These are phyloP conservation scores for Russula virescens DNA, from an alignment of 768 basidiomycete genomes.

Conservation along the genomic window DNA sequence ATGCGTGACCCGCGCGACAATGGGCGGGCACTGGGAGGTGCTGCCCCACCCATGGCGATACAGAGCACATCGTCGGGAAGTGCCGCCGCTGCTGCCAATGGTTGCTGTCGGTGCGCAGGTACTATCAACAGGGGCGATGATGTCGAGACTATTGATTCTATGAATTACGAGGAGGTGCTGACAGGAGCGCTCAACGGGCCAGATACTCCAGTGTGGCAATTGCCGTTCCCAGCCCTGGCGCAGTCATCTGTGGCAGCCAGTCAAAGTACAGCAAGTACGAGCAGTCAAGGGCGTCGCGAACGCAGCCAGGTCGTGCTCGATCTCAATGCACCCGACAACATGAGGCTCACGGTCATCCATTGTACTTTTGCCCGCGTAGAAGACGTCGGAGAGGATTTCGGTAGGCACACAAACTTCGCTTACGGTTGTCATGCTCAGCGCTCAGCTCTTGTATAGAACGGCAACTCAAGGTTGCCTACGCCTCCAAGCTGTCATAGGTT, in stretches of 20 bases:
- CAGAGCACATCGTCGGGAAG: too few species aligned
- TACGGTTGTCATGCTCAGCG: background rate
- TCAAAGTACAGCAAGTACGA: background rate
- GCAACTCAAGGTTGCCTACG: background rate
- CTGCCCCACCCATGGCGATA: too few species aligned
- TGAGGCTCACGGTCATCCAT: background rate
- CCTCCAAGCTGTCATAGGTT: too few species aligned
- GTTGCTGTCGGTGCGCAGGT: background rate
- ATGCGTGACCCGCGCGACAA: too few species aligned
- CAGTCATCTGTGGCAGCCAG: background rate
- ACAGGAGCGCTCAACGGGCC: background rate
- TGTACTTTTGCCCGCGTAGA: background rate
- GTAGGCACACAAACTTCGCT: background rate
- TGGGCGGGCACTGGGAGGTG: too few species aligned
- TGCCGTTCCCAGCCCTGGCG: background rate
- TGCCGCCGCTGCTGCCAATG: too few species aligned
- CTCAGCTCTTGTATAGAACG: background rate
- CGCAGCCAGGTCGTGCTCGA: background rate
- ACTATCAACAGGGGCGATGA: background rate
- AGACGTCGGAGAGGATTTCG: background rate
- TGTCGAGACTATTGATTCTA: background rate
- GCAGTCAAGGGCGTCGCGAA: background rate
- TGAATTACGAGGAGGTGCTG: background rate
- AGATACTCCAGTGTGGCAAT: background rate
- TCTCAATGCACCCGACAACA: background rate